A percentile compares a stretch with the other conserved stretches of the same genome.
phyloP scores from a whole-genome alignment of 1,139 yeast species.

The Sugiyamaella castrensis region DNA sequence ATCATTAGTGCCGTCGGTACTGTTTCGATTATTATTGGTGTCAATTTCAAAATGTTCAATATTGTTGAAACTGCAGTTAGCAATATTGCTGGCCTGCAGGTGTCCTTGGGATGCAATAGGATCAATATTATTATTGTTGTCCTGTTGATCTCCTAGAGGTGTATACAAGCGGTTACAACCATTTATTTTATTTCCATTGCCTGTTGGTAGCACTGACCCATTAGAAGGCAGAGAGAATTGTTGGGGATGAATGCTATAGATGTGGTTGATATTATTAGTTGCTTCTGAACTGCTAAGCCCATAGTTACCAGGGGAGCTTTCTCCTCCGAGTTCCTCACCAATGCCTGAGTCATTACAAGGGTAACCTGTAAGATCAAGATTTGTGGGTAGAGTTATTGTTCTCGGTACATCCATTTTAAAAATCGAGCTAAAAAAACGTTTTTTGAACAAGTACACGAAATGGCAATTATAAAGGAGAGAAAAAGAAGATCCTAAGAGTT shows the following conservation, averaged over 20 bases:
- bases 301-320: constrained; percentile 2
- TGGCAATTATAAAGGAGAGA: too few species aligned
- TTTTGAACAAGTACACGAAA: too few species aligned
- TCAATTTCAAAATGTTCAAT: neutral
- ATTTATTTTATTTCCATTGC: neutral
- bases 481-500: too few species aligned
- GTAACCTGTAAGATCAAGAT: constrained; percentile 3
- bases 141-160: too few species aligned
- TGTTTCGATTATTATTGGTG: too few species aligned
- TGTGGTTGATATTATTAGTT: neutral
- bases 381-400: constrained; percentile 7
- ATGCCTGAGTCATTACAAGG: neutral
- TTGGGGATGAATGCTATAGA: constrained; percentile 1
- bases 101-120: too few species aligned
- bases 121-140: neutral
- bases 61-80: neutral
- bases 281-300: constrained; percentile 6
- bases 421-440: too few species aligned
- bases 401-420: constrained; percentile 13
- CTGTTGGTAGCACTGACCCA: neutral
- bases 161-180: neutral
- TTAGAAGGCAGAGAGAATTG: constrained; percentile 5
- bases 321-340: neutral
- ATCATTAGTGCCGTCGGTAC: too few species aligned
- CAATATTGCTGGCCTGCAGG: neutral